Conservation (phyloP, 768 basidiomycete genomes). For the Hygrocybe punicea region DNA sequence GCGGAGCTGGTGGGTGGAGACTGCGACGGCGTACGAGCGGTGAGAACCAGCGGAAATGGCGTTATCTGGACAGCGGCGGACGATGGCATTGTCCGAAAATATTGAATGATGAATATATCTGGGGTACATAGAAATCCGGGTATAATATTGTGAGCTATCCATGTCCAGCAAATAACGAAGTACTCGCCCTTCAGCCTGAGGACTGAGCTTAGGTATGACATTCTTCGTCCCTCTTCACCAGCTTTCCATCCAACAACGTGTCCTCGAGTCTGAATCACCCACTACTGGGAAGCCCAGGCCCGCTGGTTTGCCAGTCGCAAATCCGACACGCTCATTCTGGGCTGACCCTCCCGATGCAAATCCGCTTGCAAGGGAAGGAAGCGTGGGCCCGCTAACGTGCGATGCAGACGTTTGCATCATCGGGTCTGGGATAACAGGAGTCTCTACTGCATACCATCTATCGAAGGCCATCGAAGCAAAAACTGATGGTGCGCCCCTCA, state of each 20-base stretch:
- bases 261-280: background rate
- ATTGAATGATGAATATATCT: background rate
- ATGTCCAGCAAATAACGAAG: no score
- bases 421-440: constrained; percentile 77
- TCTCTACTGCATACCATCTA: constrained; percentile 72
- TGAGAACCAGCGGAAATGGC: constrained; percentile 32
- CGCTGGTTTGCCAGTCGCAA: constrained; percentile 47
- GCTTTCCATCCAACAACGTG: constrained; percentile 1
- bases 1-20: constrained; percentile 58
- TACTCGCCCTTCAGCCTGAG: no score
- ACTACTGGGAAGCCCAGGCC: constrained; percentile 5
- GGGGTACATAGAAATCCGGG: no score
- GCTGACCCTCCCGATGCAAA: constrained; percentile 56
- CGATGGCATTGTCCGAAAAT: constrained; percentile 58
- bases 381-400: constrained; percentile 51
- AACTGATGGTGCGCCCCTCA: constrained; percentile 30
- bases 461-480: constrained; percentile 32
- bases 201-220: no score
- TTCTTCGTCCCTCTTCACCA: background rate
- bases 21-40: constrained; percentile 54
- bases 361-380: constrained; percentile 65
- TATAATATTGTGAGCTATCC: no score
- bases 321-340: constrained; percentile 77
- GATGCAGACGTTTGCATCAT: constrained; percentile 75
- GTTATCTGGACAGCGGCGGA: constrained; percentile 59